Conservation (phyloP, 495 filamentous ascomycete genomes). For the Annulohypoxylon stygium region DNA sequence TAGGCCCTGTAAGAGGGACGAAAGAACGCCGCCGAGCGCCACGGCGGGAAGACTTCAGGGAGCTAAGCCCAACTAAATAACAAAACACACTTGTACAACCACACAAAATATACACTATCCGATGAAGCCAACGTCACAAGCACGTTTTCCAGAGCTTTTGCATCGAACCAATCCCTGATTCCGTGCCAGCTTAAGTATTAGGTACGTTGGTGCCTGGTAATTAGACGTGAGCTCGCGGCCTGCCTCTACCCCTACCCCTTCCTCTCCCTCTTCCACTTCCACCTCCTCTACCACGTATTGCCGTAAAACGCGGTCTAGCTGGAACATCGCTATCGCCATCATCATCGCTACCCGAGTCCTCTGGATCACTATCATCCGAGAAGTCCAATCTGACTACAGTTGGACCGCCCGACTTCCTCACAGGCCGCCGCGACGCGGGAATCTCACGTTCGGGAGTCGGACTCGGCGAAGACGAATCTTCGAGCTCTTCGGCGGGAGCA, state of each 20-base stretch:
- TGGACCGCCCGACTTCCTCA: slow-evolving; percentile 31
- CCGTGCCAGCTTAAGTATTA: not conserved
- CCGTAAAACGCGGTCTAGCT: slow-evolving; percentile 6
- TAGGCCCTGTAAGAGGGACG: not conserved
- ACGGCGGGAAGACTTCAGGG: not conserved
- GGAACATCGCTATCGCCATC: slow-evolving; percentile 33
- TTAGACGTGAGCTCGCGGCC: slow-evolving; percentile 25
- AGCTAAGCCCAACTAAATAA: not conserved
- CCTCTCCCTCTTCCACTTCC: slow-evolving; percentile 46
- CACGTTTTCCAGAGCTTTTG: not conserved
- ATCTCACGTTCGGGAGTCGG: slow-evolving; percentile 37
- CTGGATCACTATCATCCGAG: slow-evolving; percentile 26
- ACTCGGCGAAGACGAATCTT: slow-evolving; percentile 43
- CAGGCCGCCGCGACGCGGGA: slow-evolving; percentile 1
- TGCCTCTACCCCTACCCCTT: slow-evolving; percentile 30
- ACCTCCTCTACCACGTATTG: slow-evolving; percentile 39
- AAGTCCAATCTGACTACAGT: slow-evolving; percentile 42
- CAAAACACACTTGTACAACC: not conserved
- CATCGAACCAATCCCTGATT: not conserved
- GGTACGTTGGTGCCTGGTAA: not conserved
- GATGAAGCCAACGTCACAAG: not conserved
- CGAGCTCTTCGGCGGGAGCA: slow-evolving; percentile 39
- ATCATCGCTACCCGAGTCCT: slow-evolving; percentile 35
- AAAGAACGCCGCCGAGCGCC: slow-evolving; percentile 2
- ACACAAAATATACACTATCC: not conserved